A percentile compares a stretch with the other conserved stretches of the same genome.
These are phyloP conservation scores for Sphaerosporella brunnea DNA, from an alignment of 495 filamentous ascomycete genomes.

Conservation along the genomic window DNA sequence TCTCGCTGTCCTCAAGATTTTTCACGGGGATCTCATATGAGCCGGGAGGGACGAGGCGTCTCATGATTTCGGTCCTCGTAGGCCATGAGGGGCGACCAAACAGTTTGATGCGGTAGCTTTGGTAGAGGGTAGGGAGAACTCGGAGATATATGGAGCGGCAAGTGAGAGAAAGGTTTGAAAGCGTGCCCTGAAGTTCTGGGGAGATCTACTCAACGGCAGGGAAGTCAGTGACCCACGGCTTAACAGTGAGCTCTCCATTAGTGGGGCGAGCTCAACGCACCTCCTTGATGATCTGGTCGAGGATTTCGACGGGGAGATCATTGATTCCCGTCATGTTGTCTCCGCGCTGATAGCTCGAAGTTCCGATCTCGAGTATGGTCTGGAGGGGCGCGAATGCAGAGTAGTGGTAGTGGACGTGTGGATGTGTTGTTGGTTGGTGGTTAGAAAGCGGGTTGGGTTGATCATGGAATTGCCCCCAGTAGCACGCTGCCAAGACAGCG, in stretches of 20 bases:
- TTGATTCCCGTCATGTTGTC: not conserved
- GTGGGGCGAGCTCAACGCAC: not conserved
- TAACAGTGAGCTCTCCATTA: too few species aligned
- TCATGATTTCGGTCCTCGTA: not conserved
- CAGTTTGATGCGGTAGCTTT: not conserved
- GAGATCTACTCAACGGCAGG: slow-evolving; percentile 1
- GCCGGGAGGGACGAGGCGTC: not conserved
- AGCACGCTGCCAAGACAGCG: too few species aligned
- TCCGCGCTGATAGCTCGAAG: not conserved
- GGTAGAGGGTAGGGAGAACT: slow-evolving; percentile 2
- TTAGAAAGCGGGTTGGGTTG: too few species aligned
- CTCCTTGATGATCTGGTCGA: slow-evolving; percentile 2
- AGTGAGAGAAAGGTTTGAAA: slow-evolving; percentile 1
- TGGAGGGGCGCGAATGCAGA: too few species aligned
- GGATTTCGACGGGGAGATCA: not conserved
- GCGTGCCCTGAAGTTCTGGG: not conserved
- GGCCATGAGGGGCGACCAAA: not conserved
- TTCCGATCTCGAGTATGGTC: too few species aligned
- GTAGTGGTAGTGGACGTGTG: too few species aligned
- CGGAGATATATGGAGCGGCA: not conserved
- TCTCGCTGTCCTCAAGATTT: not conserved
- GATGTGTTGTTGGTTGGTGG: not conserved
- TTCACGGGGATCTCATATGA: not conserved
- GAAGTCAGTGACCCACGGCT: too few species aligned
- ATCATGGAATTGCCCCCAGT: too few species aligned